phyloP scores from a whole-genome alignment of 306 rosid genomes.

The Hippophae tibetana region DNA sequence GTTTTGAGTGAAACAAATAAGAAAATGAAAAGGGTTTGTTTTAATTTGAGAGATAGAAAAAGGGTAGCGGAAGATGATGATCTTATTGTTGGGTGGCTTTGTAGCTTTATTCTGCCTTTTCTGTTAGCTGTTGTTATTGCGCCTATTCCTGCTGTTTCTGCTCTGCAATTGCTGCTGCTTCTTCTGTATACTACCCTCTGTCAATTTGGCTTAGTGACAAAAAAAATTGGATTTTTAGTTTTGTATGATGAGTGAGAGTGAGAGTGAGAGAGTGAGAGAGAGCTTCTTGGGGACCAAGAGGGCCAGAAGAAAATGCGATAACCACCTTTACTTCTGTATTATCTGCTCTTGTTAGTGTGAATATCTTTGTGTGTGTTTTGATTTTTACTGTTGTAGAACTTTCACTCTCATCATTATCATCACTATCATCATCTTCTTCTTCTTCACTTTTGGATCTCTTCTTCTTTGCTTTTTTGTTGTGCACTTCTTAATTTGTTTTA shows the following conservation, averaged over 20 bases:
- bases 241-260: not conserved
- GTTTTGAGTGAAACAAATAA: not conserved
- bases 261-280: not conserved
- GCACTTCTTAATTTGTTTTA: not conserved
- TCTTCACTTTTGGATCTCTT: slow-evolving; percentile 1
- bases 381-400: slow-evolving; percentile 15
- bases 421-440: not conserved
- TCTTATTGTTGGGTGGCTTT: slow-evolving; percentile 7
- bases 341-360: not conserved
- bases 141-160: too few species aligned
- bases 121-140: not conserved
- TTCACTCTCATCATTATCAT: slow-evolving; percentile 27
- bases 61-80: slow-evolving; percentile 6
- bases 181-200: slow-evolving; percentile 28
- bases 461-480: slow-evolving; percentile 2
- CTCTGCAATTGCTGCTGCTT: slow-evolving; percentile 9
- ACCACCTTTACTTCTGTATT: slow-evolving; percentile 41
- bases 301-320: slow-evolving; percentile 15
- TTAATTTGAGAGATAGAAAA: slow-evolving; percentile 4
- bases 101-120: slow-evolving; percentile 5
- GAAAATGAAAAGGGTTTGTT: not conserved
- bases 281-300: slow-evolving; percentile 14
- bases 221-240: slow-evolving; percentile 3
- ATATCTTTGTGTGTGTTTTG: too few species aligned
- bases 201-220: slow-evolving; percentile 45